Conservation (phyloP, 805 yeast genomes). For the Maudiozyma turicensis region DNA sequence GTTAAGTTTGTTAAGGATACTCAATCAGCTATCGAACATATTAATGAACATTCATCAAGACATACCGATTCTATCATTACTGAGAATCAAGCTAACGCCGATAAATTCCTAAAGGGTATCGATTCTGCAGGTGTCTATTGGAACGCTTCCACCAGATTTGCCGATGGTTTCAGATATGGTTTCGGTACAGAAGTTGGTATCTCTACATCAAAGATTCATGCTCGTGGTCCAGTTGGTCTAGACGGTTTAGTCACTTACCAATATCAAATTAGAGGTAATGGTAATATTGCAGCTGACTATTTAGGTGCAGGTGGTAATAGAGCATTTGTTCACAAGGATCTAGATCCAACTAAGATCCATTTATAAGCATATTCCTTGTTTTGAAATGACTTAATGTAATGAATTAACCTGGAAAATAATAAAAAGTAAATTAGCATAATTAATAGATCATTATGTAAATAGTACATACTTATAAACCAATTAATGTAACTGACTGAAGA, state of each 20-base stretch:
- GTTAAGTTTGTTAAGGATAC: slow-evolving; percentile 52
- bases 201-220: slow-evolving; percentile 92
- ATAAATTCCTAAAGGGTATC: slow-evolving; percentile 67
- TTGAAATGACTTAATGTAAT: not conserved
- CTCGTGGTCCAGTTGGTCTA: slow-evolving; percentile 96
- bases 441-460: not conserved
- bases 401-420: not conserved
- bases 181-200: slow-evolving; percentile 99
- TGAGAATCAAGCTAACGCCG: slow-evolving; percentile 59
- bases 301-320: slow-evolving; percentile 85
- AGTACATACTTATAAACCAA: not conserved
- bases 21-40: slow-evolving; percentile 72
- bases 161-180: slow-evolving; percentile 97
- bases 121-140: slow-evolving; percentile 97
- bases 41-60: slow-evolving; percentile 85
- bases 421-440: not conserved
- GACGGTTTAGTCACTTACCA: slow-evolving; percentile 96
- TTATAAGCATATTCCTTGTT: slow-evolving; percentile 11
- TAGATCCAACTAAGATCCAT: slow-evolving; percentile 31
- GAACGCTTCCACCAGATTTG: slow-evolving; percentile 95
- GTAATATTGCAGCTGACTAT: slow-evolving; percentile 88
- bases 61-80: slow-evolving; percentile 94
- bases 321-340: slow-evolving; percentile 64
- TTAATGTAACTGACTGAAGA: not conserved
- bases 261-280: slow-evolving; percentile 83